Evolutionary conservation across 2,329 filamentous ascomycete species (phyloP).

Genomic region (Parascedosporium putredinis): DNA sequence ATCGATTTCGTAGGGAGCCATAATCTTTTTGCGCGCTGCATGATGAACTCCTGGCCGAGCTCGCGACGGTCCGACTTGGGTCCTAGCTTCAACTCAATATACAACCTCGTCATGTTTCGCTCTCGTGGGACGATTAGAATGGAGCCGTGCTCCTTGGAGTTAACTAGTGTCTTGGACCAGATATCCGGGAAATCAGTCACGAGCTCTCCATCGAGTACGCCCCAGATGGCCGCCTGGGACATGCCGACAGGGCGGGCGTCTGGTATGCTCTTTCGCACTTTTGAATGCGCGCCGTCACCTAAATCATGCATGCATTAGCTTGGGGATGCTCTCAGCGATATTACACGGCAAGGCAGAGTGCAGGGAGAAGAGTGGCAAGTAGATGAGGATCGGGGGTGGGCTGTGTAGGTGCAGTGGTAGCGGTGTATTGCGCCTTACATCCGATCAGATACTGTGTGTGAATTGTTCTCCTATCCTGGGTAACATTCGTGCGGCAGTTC

Average conservation of each 20-base stretch:
- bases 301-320: background rate
- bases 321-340: too few relatives aligned
- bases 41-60: constrained; percentile 56
- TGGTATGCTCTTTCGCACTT: constrained; percentile 55
- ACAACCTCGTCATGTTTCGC: constrained; percentile 58
- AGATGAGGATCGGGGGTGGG: too few relatives aligned
- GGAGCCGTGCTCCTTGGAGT: constrained; percentile 56
- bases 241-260: constrained; percentile 43
- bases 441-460: constrained; percentile 56
- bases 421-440: too few relatives aligned
- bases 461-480: constrained; percentile 38
- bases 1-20: constrained; percentile 44
- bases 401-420: too few relatives aligned
- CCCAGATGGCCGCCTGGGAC: constrained; percentile 51
- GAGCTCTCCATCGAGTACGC: constrained; percentile 60
- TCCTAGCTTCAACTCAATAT: constrained; percentile 41
- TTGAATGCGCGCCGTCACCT: constrained; percentile 62
- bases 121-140: constrained; percentile 67
- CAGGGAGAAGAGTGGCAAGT: too few relatives aligned
- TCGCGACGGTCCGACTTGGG: constrained; percentile 29
- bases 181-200: constrained; percentile 66
- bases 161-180: constrained; percentile 63
- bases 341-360: too few relatives aligned
- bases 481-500: constrained; percentile 41
- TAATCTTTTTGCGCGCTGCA: constrained; percentile 54